These are phyloP conservation scores for Chiua virens DNA, from an alignment of 768 basidiomycete species.

Conservation along the genomic window DNA sequence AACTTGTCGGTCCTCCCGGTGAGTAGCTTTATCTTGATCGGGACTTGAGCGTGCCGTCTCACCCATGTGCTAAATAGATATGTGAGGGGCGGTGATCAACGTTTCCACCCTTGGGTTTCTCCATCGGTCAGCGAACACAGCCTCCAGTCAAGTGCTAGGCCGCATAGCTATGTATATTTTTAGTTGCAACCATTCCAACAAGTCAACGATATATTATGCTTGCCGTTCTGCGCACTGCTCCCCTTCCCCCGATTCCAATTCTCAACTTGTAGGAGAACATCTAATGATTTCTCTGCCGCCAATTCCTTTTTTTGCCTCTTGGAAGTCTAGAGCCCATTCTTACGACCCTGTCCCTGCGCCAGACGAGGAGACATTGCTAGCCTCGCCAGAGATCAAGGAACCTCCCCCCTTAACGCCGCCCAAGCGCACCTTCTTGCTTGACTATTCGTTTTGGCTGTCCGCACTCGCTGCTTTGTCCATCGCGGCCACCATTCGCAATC, in stretches of 20 bases:
- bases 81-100: not conserved
- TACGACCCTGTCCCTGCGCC: slow-evolving; percentile 12
- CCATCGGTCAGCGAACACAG: not conserved
- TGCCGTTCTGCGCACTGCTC: not conserved
- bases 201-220: slow-evolving; percentile 5
- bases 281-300: slow-evolving; percentile 6
- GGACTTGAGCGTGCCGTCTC: not conserved
- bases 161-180: not conserved
- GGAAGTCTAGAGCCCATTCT: slow-evolving; percentile 1
- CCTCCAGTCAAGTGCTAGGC: not conserved
- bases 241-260: not conserved
- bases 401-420: not conserved
- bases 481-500: slow-evolving; percentile 20
- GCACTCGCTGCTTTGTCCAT: slow-evolving; percentile 17
- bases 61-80: not conserved
- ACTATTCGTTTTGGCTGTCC: slow-evolving; percentile 21
- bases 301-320: not conserved
- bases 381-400: not conserved
- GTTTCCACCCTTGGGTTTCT: not conserved
- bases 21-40: slow-evolving; percentile 8
- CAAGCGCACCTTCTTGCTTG: slow-evolving; percentile 1
- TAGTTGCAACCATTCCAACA: not conserved
- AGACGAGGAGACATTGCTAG: slow-evolving; percentile 17
- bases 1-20: not conserved
- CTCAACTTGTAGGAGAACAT: not conserved